Evolutionary conservation across 352 stramenopile genomes (phyloP).

Genomic region (Aphanomyces invadans): DNA sequence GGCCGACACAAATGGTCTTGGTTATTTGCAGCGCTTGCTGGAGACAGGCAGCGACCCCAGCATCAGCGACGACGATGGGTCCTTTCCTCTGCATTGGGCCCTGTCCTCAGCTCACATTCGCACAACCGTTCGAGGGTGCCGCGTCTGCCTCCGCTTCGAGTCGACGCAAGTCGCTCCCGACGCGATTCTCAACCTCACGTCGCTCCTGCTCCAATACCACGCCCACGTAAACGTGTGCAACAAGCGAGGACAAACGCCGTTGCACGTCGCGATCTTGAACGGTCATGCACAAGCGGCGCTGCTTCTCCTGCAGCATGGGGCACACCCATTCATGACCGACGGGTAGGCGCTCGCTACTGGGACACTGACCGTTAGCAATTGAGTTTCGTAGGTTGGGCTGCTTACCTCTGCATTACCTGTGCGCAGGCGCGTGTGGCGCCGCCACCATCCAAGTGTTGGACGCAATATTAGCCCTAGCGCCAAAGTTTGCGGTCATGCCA

Average conservation of each 20-base stretch:
- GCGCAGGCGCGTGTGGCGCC: slow-evolving; percentile 42
- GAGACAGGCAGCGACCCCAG: slow-evolving; percentile 41
- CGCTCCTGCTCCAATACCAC: slow-evolving; percentile 33
- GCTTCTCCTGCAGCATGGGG: slow-evolving; percentile 28
- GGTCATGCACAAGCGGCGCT: slow-evolving; percentile 38
- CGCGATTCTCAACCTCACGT: slow-evolving; percentile 24
- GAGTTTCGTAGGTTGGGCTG: slow-evolving; percentile 36
- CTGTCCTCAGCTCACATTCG: slow-evolving; percentile 47
- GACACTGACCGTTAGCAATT: too few species aligned
- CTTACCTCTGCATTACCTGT: slow-evolving; percentile 60
- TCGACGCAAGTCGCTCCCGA: slow-evolving; percentile 29
- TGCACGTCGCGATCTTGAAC: slow-evolving; percentile 62
- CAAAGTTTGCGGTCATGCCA: slow-evolving; percentile 28
- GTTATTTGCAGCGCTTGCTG: slow-evolving; percentile 35
- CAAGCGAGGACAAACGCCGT: slow-evolving; percentile 44
- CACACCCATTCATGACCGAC: slow-evolving; percentile 16
- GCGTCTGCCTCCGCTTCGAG: slow-evolving; percentile 56
- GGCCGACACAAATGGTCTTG: slow-evolving; percentile 33
- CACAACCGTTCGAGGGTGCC: slow-evolving; percentile 40
- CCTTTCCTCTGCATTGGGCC: slow-evolving; percentile 57
- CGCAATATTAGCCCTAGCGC: slow-evolving; percentile 30
- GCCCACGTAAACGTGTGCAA: slow-evolving; percentile 57
- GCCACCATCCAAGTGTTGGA: slow-evolving; percentile 32
- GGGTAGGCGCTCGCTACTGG: background rate
- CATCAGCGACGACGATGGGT: slow-evolving; percentile 45